Evolutionary conservation across 208 protist species (phyloP), one percentile per base, ranked within the genome.

Genomic region (Leishmania aethiopica): DNA sequence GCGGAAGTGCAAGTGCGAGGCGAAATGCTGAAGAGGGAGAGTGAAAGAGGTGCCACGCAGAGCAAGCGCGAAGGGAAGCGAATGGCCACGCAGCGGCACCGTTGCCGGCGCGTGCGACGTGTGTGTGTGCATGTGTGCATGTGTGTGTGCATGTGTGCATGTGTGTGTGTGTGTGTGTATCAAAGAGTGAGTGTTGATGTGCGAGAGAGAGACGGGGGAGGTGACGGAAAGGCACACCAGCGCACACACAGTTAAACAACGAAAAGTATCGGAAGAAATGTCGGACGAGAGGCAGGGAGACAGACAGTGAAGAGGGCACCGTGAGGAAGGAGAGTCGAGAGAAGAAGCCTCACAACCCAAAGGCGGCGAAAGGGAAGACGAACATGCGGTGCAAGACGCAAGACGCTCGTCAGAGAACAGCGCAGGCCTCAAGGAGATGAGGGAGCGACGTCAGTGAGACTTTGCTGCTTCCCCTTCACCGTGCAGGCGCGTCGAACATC

Each of bases 11-110:
- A 42, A 85, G 67, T 69, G 19, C 17, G 62, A 40, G 6, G 73
- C n/a, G 5, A 62, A 45, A 77, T 62, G 49, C 47, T 57, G 81
- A 75, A 80, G 77, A 57, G 82, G 80, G 51, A 71, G 66, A 71
- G 35, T 25, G 2, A 25, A 45, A 71, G 28, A 4, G 59, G 28
- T 64, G 11, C 11, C 35, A 71, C 2, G 11, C 66, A 71, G 17
- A 47, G 15, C 35, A 71, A 28, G 28, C 32, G 60, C 28, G 66
- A 19, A 28, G 32, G 35, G 13, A 32, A 22, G 66, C 32, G 35
- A 15, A 19, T 7, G 25, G 2, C 19, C n/a, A 28, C 7, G 32
- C 59, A 10, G 6, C 25, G 3, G 28, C n/a, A 28, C 28, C 22
- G 28, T 64, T 64, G 22, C 32, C 59, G 7, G 59, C 59, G 59